Conservation (phyloP, 192 early-diverging fungal species). For the Helicostylum pulchrum region DNA sequence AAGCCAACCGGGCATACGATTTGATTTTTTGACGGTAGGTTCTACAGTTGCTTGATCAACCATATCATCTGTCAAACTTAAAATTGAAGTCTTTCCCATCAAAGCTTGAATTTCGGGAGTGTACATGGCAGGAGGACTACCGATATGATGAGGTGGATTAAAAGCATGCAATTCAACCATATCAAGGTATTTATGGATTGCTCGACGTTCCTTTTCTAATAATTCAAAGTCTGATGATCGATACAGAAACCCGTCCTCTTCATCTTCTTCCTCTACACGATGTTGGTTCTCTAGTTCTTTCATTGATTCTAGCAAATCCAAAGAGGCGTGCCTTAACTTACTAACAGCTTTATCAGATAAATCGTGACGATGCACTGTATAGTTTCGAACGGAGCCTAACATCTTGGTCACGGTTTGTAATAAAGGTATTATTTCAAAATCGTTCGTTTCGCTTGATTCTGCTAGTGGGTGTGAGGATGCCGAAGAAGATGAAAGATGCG, state of each 20-base stretch:
- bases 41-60: background rate
- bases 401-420: conserved; percentile 50
- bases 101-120: conserved; percentile 32
- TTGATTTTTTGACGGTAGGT: conserved; percentile 5
- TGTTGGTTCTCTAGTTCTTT: conserved; percentile 44
- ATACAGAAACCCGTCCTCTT: conserved; percentile 49
- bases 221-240: conserved; percentile 40
- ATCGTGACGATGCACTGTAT: conserved; percentile 47
- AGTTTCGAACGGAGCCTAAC: conserved; percentile 49
- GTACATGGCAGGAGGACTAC: conserved; percentile 23
- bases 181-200: conserved; percentile 45
- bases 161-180: conserved; percentile 45
- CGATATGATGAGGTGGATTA: conserved; percentile 41
- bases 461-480: background rate
- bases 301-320: conserved; percentile 48
- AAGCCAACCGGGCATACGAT: conserved; percentile 30
- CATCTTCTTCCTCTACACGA: conserved; percentile 34
- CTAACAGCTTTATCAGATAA: conserved; percentile 35
- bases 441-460: conserved; percentile 17
- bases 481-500: conserved; percentile 13
- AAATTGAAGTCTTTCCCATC: conserved; percentile 31
- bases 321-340: conserved; percentile 41
- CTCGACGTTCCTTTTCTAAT: conserved; percentile 41
- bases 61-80: conserved; percentile 1
- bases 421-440: conserved; percentile 43